phyloP scores from a whole-genome alignment of 805 yeast genomes.

The Starmerella davenportii region DNA sequence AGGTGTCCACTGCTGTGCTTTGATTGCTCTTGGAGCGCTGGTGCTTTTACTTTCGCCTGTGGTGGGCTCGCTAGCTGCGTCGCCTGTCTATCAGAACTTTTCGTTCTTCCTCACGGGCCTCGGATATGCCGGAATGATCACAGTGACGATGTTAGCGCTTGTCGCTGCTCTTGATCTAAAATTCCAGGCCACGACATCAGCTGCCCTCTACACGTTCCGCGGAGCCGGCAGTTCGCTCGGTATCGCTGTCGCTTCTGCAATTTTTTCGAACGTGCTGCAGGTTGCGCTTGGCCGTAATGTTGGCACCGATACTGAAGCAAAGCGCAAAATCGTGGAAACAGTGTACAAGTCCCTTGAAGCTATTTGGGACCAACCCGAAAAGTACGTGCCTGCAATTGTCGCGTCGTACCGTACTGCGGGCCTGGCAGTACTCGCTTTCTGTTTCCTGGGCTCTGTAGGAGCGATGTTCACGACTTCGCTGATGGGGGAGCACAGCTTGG shows the following conservation, averaged over 20 bases:
- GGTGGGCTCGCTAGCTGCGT: conserved; percentile 39
- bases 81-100: conserved; percentile 32
- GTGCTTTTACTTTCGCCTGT: conserved; percentile 22
- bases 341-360: conserved; percentile 39
- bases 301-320: conserved; percentile 22
- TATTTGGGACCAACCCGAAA: conserved; percentile 30
- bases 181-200: conserved; percentile 70
- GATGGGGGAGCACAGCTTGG: conserved; percentile 34
- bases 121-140: conserved; percentile 48
- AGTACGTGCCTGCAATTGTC: conserved; percentile 27
- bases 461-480: conserved; percentile 29
- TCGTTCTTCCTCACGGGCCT: conserved; percentile 35
- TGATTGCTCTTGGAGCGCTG: conserved; percentile 32
- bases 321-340: conserved; percentile 21
- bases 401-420: conserved; percentile 34
- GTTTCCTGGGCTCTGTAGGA: conserved; percentile 26
- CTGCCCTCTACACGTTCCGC: conserved; percentile 76
- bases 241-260: conserved; percentile 48
- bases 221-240: conserved; percentile 78
- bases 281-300: conserved; percentile 19
- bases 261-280: conserved; percentile 37
- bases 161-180: conserved; percentile 54
- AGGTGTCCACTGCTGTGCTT: conserved; percentile 27
- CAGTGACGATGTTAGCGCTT: conserved; percentile 54
- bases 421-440: conserved; percentile 31